Evolutionary conservation across 768 basidiomycete species (phyloP).

Genomic region (Mycena latifolia): DNA sequence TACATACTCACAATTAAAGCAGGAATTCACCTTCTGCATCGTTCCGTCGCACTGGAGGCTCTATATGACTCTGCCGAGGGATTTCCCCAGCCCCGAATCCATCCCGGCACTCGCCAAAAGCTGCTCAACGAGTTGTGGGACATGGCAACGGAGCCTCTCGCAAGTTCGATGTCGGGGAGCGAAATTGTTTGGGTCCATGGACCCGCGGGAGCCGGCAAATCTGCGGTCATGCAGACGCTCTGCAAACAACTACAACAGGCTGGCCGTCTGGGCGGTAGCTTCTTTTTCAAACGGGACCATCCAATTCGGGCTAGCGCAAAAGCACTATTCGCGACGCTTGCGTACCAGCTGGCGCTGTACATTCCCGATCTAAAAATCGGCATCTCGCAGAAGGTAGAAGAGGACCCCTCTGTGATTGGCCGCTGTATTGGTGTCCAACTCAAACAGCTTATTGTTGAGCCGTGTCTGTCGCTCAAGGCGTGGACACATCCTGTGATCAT

Average conservation of each 20-base stretch:
- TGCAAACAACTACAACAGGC: background rate
- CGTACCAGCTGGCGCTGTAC: background rate
- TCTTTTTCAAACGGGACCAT: no score
- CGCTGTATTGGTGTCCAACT: constrained; percentile 1
- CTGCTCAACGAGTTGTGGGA: background rate
- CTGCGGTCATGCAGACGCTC: background rate
- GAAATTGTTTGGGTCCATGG: background rate
- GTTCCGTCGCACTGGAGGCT: background rate
- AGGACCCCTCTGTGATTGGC: background rate
- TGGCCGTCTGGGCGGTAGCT: background rate
- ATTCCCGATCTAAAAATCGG: background rate
- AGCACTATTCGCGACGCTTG: constrained; percentile 5
- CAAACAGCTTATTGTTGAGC: constrained; percentile 4
- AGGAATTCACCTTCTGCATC: constrained; percentile 4
- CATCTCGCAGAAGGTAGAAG: background rate
- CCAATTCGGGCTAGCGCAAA: background rate
- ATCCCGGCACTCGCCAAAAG: background rate
- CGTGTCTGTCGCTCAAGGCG: background rate
- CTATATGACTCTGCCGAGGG: no score
- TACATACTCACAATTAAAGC: constrained; percentile 3
- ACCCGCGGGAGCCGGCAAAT: constrained; percentile 6
- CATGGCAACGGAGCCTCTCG: background rate
- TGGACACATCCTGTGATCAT: background rate
- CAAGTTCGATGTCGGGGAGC: background rate
- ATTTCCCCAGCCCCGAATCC: background rate